Evolutionary conservation across 192 early-diverging fungal genomes (phyloP).

Genomic region (Jimgerdemannia lactiflua): DNA sequence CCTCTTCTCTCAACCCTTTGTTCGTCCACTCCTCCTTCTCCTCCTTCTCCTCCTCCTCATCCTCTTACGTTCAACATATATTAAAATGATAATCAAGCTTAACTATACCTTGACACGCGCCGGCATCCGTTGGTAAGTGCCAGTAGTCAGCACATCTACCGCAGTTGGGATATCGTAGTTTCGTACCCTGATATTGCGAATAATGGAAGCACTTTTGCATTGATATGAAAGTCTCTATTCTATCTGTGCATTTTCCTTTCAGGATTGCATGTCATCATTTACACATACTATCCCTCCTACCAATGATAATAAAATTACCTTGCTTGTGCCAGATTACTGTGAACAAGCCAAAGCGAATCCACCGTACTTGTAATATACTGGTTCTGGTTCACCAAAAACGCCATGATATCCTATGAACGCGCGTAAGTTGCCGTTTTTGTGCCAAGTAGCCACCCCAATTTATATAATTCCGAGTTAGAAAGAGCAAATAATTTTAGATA

Average conservation of each 20-base stretch:
- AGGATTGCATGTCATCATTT: background rate
- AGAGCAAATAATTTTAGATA: too few relatives aligned
- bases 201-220: too few relatives aligned
- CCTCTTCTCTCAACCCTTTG: background rate
- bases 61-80: too few relatives aligned
- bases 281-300: too few relatives aligned
- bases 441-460: background rate
- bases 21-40: background rate
- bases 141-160: constrained; percentile 82
- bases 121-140: constrained; percentile 80
- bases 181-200: constrained; percentile 50
- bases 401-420: constrained; percentile 35
- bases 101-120: constrained; percentile 59
- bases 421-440: constrained; percentile 12
- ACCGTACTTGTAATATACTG: constrained; percentile 26
- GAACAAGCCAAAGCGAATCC: constrained; percentile 34
- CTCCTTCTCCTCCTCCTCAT: too few relatives aligned
- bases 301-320: constrained; percentile 13
- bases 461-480: background rate
- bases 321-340: constrained; percentile 35
- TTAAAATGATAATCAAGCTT: too few relatives aligned
- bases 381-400: constrained; percentile 27
- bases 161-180: constrained; percentile 83
- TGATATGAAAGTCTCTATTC: too few relatives aligned
- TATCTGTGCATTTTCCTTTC: background rate